Percentiles rank a stretch among this genome's conserved stretches.
Conservation (phyloP, 352 stramenopile genomes). For the Nothophytophthora sp. region DNA sequence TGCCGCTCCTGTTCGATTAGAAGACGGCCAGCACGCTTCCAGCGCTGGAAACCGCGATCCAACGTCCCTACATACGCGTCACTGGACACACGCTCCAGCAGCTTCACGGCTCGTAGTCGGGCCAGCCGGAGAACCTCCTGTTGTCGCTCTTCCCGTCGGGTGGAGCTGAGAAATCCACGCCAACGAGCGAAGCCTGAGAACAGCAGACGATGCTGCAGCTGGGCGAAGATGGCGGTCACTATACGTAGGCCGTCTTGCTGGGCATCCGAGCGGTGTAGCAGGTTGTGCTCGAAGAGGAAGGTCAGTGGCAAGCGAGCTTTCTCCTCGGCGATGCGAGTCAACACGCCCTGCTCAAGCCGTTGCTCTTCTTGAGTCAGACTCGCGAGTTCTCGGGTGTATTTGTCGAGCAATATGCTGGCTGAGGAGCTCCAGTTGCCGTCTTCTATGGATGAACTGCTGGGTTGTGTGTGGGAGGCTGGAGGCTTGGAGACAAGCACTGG, state of each 20-base stretch:
- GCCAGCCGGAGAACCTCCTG: constrained; percentile 24
- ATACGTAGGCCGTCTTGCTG: constrained; percentile 48
- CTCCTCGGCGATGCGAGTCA: constrained; percentile 45
- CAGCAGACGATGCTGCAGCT: constrained; percentile 63
- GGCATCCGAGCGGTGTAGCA: constrained; percentile 56
- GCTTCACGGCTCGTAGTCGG: constrained; percentile 34
- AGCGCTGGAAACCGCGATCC: constrained; percentile 33
- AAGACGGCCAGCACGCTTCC: constrained; percentile 15
- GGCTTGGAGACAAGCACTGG: constrained; percentile 11
- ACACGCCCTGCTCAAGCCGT: constrained; percentile 35
- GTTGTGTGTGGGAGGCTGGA: not conserved
- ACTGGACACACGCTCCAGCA: constrained; percentile 60
- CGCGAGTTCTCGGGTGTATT: constrained; percentile 11
- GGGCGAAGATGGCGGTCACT: constrained; percentile 67
- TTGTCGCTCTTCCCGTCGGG: constrained; percentile 23
- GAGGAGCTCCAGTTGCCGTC: not conserved
- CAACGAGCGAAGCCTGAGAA: constrained; percentile 49
- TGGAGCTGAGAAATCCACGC: constrained; percentile 19
- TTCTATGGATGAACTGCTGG: not conserved
- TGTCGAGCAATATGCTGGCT: constrained; percentile 11
- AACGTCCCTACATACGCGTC: constrained; percentile 58
- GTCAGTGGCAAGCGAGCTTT: constrained; percentile 64
- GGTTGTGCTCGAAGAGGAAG: constrained; percentile 77
- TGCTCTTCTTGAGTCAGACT: constrained; percentile 19
- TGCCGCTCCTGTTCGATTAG: constrained; percentile 24